These are phyloP conservation scores for Groenewaldozyma tartarivorans DNA, from an alignment of 805 yeast species.

Conservation along the genomic window DNA sequence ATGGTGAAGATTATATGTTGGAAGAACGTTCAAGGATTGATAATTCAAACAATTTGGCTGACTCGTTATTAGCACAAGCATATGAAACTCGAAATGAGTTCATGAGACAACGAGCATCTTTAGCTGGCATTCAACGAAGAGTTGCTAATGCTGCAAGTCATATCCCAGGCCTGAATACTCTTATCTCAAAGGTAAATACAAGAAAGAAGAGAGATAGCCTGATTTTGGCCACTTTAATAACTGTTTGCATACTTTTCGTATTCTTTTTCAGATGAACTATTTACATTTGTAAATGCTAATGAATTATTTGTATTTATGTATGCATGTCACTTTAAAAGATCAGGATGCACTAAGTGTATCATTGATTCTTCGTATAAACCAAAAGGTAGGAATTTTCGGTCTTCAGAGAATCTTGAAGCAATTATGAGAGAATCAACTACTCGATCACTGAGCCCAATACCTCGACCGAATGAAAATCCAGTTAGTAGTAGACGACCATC, in stretches of 20 bases:
- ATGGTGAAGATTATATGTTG: slow-evolving; percentile 56
- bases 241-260: slow-evolving; percentile 61
- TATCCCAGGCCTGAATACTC: slow-evolving; percentile 74
- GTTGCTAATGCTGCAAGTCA: slow-evolving; percentile 51
- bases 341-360: slow-evolving; percentile 3
- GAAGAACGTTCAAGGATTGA: slow-evolving; percentile 71
- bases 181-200: slow-evolving; percentile 74
- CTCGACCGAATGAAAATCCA: slow-evolving; percentile 72
- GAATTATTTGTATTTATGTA: not conserved
- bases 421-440: slow-evolving; percentile 52
- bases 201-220: slow-evolving; percentile 82
- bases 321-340: not conserved
- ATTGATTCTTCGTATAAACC: slow-evolving; percentile 17
- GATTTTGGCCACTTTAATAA: slow-evolving; percentile 66
- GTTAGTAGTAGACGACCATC: slow-evolving; percentile 45
- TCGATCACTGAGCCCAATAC: slow-evolving; percentile 87
- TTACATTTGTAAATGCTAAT: too few species aligned
- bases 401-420: slow-evolving; percentile 34
- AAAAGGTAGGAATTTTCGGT: slow-evolving; percentile 24
- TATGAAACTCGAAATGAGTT: slow-evolving; percentile 84
- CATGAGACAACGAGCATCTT: slow-evolving; percentile 53
- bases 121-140: slow-evolving; percentile 55
- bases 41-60: slow-evolving; percentile 65
- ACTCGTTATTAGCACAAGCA: slow-evolving; percentile 73
- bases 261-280: slow-evolving; percentile 41